Conservation (phyloP, 106 monocot species). For the Platanthera zijinensis region DNA sequence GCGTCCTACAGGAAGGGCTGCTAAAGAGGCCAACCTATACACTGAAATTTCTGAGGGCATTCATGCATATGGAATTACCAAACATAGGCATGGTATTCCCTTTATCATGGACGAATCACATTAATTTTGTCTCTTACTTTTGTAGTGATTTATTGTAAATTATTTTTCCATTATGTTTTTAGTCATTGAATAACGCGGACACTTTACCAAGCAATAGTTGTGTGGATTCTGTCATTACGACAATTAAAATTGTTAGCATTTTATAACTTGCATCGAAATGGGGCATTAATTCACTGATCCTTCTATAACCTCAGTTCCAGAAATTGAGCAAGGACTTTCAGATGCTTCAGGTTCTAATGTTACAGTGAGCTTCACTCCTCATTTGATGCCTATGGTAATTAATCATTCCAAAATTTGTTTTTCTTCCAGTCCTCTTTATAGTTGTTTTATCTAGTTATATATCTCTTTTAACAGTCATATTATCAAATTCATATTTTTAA, state of each 20-base stretch:
- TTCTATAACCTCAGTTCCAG: constrained; percentile 68
- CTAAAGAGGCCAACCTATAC: constrained; percentile 93
- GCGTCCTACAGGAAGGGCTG: constrained; percentile 66
- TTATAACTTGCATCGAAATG: background rate
- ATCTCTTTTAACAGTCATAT: background rate
- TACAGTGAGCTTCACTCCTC: constrained; percentile 92
- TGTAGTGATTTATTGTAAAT: background rate
- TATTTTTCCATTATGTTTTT: background rate
- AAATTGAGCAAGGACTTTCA: constrained; percentile 95
- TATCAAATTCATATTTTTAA: constrained; percentile 4
- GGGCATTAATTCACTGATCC: constrained; percentile 1
- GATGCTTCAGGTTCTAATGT: constrained; percentile 81
- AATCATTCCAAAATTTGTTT: background rate
- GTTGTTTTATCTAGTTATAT: background rate
- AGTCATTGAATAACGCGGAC: no score
- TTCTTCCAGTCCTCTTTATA: background rate
- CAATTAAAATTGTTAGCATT: background rate
- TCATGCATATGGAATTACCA: constrained; percentile 84
- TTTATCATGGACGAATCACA: background rate
- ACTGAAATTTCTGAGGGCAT: constrained; percentile 90
- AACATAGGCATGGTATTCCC: constrained; percentile 81
- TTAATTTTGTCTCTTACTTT: background rate
- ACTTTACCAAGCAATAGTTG: no score
- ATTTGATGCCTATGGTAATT: constrained; percentile 95
- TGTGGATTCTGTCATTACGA: no score